These are phyloP conservation scores for Mortierella sp. DNA, from an alignment of 371 early-diverging fungal genomes.

Conservation along the genomic window DNA sequence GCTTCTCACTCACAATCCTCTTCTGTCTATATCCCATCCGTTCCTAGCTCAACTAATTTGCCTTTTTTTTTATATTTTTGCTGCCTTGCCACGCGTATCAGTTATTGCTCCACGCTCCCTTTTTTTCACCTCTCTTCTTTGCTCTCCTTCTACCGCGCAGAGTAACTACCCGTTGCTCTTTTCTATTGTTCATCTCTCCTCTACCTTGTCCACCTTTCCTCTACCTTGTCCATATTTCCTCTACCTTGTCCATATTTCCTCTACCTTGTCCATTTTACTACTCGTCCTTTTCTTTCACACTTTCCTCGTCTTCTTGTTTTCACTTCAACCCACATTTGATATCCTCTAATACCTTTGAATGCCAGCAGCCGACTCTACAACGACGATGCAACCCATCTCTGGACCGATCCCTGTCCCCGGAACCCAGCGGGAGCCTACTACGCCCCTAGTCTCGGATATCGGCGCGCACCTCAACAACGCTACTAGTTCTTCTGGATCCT, in stretches of 20 bases:
- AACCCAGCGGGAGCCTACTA: constrained; percentile 46
- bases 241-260: background rate
- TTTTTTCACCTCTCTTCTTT: background rate
- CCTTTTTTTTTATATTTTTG: background rate
- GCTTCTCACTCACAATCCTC: background rate
- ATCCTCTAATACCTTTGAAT: constrained; percentile 11
- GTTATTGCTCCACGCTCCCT: background rate
- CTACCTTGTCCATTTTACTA: background rate
- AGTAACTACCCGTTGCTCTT: background rate
- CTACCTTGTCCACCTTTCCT: too few species aligned
- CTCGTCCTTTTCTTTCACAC: background rate
- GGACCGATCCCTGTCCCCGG: constrained; percentile 54
- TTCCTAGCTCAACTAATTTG: background rate
- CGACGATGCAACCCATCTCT: constrained; percentile 47
- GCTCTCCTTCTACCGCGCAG: background rate
- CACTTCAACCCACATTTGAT: background rate
- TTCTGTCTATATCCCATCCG: background rate
- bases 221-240: background rate
- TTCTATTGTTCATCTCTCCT: too few species aligned
- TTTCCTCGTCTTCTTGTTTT: background rate
- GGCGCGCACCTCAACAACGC: background rate
- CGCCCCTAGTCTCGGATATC: constrained; percentile 20
- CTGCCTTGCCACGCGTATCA: constrained; percentile 7
- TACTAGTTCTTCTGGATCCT: background rate
- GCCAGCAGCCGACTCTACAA: constrained; percentile 39